Base-by-base conservation (phyloP, 1,284 basidiomycete genomes). In the Gomphus sp. region DNA sequence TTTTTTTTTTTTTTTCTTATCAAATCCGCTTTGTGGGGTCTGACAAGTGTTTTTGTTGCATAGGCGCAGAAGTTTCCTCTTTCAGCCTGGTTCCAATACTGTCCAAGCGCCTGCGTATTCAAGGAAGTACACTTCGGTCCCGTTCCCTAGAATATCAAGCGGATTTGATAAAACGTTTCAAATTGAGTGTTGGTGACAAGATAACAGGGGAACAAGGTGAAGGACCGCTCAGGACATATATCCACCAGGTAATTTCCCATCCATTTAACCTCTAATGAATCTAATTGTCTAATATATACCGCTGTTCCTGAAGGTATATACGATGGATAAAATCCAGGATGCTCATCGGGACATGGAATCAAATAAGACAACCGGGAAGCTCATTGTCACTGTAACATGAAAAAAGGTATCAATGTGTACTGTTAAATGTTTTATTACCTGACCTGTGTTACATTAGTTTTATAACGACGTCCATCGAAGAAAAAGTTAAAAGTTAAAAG, bases 291-390 rank as follows among this genome's bases (percentile, higher is more conserved):
- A 18, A 63, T 60, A 61, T 59, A 45, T 36, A 61, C 52, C 49
- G 47, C 43, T 28, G 52, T 53, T 56, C 59, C 52, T 37, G 16
- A 62, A 89, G 83, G 83, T 91, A 10, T 94, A 87, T 73, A 78
- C 83, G 0, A 95, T 91, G 93, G 80, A 80, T 22, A 77, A 92
- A 61, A 92, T 97, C 59, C 82, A 85, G 64, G 81, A 84, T 52
- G 94, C 93, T 1, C 93, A 95, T 64, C 78, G 81, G 61, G 88
- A 91, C 72, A 95, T 98, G 90, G 85, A 89, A 67, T 84, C 76
- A 48, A 91, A 95, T 69, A 85, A 83, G 68, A 97, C 80, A 64
- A 74, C 73, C 39, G 80, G 79, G 22, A 81, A 81, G 71, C 77
- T 76, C 61, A 60, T 67, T 6, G 61, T 65, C 5, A 59, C 58